phyloP scores from a whole-genome alignment of 2,329 filamentous ascomycete species.

The Phyllosticta citriasiana region DNA sequence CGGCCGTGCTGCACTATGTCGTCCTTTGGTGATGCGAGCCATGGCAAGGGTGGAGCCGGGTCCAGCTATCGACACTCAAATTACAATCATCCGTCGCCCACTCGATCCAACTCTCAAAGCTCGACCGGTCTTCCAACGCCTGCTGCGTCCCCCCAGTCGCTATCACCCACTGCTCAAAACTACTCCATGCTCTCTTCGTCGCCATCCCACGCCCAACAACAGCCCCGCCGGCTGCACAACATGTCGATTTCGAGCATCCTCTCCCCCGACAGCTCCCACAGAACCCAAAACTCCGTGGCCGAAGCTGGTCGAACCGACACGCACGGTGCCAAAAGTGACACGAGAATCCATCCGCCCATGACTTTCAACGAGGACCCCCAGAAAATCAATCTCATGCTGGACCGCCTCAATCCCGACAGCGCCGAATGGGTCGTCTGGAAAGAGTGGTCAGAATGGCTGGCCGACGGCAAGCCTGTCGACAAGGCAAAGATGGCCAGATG shows the following conservation, averaged over 20 bases:
- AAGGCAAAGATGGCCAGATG: background rate
- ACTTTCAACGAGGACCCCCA: constrained; percentile 5
- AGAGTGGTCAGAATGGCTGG: constrained; percentile 7
- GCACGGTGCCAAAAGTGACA: background rate
- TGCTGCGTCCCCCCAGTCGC: constrained; percentile 5
- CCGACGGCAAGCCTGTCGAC: background rate
- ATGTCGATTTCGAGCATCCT: constrained; percentile 10
- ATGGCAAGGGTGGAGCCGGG: background rate
- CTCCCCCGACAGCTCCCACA: background rate
- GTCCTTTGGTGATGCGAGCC: background rate
- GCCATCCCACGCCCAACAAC: background rate
- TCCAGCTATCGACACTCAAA: background rate
- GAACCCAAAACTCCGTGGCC: background rate
- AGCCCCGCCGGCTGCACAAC: constrained; percentile 8
- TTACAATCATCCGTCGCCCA: background rate
- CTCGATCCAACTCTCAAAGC: background rate
- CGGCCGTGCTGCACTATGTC: background rate
- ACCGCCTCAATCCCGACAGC: constrained; percentile 4
- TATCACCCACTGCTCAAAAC: background rate
- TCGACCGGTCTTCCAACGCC: constrained; percentile 8
- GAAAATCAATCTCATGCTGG: constrained; percentile 7
- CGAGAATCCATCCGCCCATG: background rate
- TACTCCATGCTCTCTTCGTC: background rate
- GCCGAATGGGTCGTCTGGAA: constrained; percentile 9
- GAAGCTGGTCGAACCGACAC: background rate